Base-by-base conservation (phyloP, 106 monocot genomes). In the Gastrodia elata region DNA sequence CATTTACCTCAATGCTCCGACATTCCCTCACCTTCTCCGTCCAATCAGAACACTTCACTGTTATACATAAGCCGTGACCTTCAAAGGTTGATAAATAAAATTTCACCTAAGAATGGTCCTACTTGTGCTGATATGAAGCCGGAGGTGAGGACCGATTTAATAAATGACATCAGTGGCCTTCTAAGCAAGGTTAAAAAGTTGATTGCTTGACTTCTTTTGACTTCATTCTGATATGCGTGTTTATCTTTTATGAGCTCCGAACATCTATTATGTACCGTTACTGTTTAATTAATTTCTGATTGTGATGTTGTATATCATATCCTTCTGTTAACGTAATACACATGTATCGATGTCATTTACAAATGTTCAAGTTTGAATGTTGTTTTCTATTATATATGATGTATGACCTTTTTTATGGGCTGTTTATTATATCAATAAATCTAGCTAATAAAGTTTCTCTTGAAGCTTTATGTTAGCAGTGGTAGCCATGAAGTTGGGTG, bases 161-260 rank as follows among this genome's bases (percentile, higher is more conserved):
- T 69, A 40, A 35, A 69, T 69, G 69, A 69, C 69, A 40, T 69
- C 34, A 69, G 41, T 39, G 22, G 38, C 39, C 22, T 69, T 8
- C 40, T 69, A 35, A 39, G 26, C 41, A 69, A 69, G 69, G 69
- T 69, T 69, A 69, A 69, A 15, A 40, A 40, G 38, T 69, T 69
- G 38, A 69, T 40, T 61, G 4, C 61, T 8, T 61, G 30, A 30
- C 1, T 2, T 61, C n/a, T 22, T 61, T 61, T 13, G 13, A 61
- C 32, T 10, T 25, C 57, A 61, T 13, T 0, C 14, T 61, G 13
- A 32, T 61, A 30, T 27, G 32, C 30, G 32, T 61, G 61, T 61
- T 61, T 61, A 11, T 32, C 30, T 32, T 32, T 32, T 44, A 27
- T 61, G 61, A 61, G 22, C 61, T 61, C 32, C 14, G 30, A 4